Evolutionary conservation across 83 land plant species (phyloP).

Genomic region (Isoetes engelmannii): DNA sequence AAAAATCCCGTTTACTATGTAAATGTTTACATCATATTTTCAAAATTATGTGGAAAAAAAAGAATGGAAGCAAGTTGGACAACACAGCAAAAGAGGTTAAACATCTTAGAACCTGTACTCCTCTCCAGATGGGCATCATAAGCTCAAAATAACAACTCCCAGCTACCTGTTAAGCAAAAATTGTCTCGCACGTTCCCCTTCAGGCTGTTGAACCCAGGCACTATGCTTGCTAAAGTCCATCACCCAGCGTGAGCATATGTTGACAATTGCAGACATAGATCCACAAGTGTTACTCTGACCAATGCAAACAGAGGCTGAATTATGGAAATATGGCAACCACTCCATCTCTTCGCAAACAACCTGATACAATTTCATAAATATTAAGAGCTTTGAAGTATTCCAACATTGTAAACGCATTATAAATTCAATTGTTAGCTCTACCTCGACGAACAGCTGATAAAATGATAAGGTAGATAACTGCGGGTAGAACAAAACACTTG

Average conservation of each 20-base stretch:
- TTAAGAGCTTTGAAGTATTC: background rate
- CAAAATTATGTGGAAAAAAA: no score
- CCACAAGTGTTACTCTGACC: no score
- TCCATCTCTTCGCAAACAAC: conserved; percentile 97
- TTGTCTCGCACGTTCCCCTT: conserved; percentile 57
- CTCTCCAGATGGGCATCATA: background rate
- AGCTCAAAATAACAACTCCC: background rate
- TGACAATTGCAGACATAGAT: conserved; percentile 13
- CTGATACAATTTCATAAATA: conserved; percentile 24
- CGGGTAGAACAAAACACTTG: conserved; percentile 80
- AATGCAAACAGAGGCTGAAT: no score
- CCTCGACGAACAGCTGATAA: conserved; percentile 95
- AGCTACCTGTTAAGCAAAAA: conserved; percentile 63
- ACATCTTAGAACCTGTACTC: background rate
- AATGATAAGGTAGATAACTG: conserved; percentile 80
- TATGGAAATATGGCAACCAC: conserved; percentile 79
- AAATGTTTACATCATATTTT: no score
- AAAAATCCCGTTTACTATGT: no score
- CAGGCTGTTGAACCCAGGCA: conserved; percentile 71
- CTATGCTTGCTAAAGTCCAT: conserved; percentile 73
- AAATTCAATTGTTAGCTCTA: background rate
- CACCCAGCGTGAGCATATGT: conserved; percentile 81
- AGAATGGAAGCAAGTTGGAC: no score
- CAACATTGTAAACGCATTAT: background rate
- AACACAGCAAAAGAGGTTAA: background rate